A percentile compares a stretch with the other conserved stretches of the same genome.
Conservation (phyloP, 805 yeast genomes). For the Wickerhamiella qilinensis region DNA sequence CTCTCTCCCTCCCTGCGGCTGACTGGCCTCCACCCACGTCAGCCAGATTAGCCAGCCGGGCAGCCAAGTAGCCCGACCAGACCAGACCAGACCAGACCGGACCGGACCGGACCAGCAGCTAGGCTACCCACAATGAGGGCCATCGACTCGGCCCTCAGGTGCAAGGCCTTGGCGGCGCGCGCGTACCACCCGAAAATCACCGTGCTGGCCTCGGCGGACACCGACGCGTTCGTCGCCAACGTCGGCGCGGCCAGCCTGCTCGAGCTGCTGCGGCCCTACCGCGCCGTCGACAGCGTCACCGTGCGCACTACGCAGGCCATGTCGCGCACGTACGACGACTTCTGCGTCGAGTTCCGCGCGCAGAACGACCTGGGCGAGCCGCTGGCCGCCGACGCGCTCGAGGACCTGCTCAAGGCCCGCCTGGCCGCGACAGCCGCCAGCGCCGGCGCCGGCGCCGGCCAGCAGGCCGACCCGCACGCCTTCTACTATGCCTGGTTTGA, state of each 20-base stretch:
- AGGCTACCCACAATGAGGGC: background rate
- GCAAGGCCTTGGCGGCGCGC: background rate
- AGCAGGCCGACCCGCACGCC: background rate
- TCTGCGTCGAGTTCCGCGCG: conserved; percentile 28
- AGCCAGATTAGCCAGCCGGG: too few species aligned
- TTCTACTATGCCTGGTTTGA: conserved; percentile 2
- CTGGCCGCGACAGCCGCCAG: background rate
- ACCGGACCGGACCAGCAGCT: too few species aligned
- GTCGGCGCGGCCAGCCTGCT: conserved; percentile 29
- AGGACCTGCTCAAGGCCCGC: conserved; percentile 6
- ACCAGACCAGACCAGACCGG: too few species aligned
- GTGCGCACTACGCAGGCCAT: conserved; percentile 36
- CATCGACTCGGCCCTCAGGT: background rate
- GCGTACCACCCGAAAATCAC: background rate
- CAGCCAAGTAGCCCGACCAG: too few species aligned
- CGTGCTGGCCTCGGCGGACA: conserved; percentile 25
- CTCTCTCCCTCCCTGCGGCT: too few species aligned
- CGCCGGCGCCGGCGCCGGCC: background rate
- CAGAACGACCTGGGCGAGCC: conserved; percentile 19
- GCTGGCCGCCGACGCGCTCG: conserved; percentile 6
- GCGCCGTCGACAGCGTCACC: conserved; percentile 32
- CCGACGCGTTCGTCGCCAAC: conserved; percentile 27
- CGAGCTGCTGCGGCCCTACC: conserved; percentile 35
- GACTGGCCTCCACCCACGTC: too few species aligned
- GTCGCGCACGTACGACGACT: conserved; percentile 33